phyloP scores from a whole-genome alignment of 176 grass and related monocot genomes.

The Melocanna baccifera region DNA sequence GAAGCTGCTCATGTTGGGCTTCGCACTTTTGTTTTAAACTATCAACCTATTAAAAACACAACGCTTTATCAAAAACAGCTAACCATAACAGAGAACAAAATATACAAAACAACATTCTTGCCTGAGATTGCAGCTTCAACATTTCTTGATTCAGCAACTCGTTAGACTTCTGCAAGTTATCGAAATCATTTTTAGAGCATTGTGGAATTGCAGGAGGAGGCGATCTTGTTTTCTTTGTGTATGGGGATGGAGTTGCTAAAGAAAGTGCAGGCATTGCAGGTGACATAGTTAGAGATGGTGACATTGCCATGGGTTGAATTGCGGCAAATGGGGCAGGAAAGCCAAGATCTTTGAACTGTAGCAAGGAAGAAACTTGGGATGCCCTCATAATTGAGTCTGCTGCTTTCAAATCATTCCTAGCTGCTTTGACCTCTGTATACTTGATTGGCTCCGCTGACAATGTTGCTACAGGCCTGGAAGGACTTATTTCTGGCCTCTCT shows the following conservation, averaged over 20 bases:
- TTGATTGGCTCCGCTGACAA: slow-evolving; percentile 35
- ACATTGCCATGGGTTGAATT: slow-evolving; percentile 68
- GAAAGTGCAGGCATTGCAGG: slow-evolving; percentile 28
- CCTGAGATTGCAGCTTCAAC: slow-evolving; percentile 60
- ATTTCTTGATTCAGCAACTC: slow-evolving; percentile 64
- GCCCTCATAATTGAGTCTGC: slow-evolving; percentile 40
- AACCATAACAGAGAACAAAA: slow-evolving; percentile 3
- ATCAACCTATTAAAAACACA: slow-evolving; percentile 38
- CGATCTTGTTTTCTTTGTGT: slow-evolving; percentile 53
- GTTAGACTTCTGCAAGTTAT: slow-evolving; percentile 53
- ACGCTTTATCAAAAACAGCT: slow-evolving; percentile 2
- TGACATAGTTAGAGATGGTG: slow-evolving; percentile 28
- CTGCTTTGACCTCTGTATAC: slow-evolving; percentile 44
- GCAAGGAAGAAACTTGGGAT: slow-evolving; percentile 54
- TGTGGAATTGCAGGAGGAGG: slow-evolving; percentile 36
- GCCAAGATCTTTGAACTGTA: slow-evolving; percentile 49
- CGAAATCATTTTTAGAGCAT: slow-evolving; percentile 39
- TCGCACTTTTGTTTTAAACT: slow-evolving; percentile 56
- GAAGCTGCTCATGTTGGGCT: slow-evolving; percentile 46
- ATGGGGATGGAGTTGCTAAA: slow-evolving; percentile 46
- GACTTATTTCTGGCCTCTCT: slow-evolving; percentile 52
- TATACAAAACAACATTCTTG: not conserved
- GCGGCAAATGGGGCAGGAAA: slow-evolving; percentile 50
- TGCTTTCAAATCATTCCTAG: slow-evolving; percentile 49
- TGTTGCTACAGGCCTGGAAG: slow-evolving; percentile 49